Percentiles rank a stretch among this genome's conserved stretches.
phyloP scores from a whole-genome alignment of 1,284 basidiomycete species.

The Trichosporon coremiiforme region DNA sequence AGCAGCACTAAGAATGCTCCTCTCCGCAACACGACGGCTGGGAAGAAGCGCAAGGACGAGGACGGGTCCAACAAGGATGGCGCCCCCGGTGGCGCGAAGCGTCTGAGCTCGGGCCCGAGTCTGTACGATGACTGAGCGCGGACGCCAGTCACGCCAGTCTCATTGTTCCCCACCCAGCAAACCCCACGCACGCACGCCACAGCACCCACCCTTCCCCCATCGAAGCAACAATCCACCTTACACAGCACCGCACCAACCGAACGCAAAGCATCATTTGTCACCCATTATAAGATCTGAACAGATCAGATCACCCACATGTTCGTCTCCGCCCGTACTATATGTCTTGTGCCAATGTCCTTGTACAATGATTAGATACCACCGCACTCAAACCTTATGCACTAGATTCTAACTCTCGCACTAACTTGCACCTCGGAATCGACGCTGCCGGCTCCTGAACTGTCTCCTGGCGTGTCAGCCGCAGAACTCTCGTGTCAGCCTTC shows the following conservation, averaged over 20 bases:
- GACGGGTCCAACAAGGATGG: slow-evolving; percentile 23
- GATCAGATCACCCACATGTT: background rate
- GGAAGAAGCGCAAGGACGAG: slow-evolving; percentile 43
- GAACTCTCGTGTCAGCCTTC: no score
- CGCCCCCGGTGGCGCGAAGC: slow-evolving; percentile 36
- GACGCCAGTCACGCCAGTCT: no score
- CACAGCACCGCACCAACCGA: background rate
- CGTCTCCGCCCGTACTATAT: background rate
- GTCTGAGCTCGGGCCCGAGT: slow-evolving; percentile 43
- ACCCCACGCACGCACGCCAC: no score
- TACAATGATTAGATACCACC: slow-evolving; percentile 16
- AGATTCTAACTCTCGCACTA: background rate
- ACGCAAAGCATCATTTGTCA: slow-evolving; percentile 9
- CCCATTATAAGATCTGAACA: background rate
- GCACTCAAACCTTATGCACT: slow-evolving; percentile 8
- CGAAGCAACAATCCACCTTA: background rate
- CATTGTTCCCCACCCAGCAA: no score
- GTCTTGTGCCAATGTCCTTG: slow-evolving; percentile 17
- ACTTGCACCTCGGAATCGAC: background rate
- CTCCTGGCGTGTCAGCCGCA: background rate
- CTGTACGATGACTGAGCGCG: slow-evolving; percentile 20
- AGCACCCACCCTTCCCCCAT: no score
- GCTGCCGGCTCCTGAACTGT: background rate
- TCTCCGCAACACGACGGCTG: slow-evolving; percentile 14
- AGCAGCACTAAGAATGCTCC: slow-evolving; percentile 14